A percentile compares a stretch with the other conserved stretches of the same genome.
Conservation (phyloP, 169 alveolate species). For the Plasmodium cynomolgi region DNA sequence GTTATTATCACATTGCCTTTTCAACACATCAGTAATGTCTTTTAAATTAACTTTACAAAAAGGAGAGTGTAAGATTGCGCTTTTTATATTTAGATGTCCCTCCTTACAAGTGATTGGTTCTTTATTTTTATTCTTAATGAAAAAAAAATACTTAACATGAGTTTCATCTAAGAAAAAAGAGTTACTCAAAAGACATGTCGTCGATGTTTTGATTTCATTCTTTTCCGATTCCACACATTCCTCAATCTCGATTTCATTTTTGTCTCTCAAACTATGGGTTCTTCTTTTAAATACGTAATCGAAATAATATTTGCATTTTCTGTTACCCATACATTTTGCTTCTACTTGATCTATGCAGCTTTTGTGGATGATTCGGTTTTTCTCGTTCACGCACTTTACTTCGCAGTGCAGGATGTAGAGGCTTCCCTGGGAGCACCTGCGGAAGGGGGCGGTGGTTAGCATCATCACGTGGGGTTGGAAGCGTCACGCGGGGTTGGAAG, state of each 20-base stretch:
- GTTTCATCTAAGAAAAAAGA: conserved; percentile 20
- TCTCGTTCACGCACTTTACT: conserved; percentile 13
- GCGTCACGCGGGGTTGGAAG: background rate
- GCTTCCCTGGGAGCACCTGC: conserved; percentile 25
- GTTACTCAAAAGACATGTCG: conserved; percentile 21
- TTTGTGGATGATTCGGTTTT: conserved; percentile 16
- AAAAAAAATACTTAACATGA: conserved; percentile 15
- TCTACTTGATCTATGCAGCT: conserved; percentile 26
- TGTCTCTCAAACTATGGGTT: background rate
- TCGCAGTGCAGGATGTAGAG: conserved; percentile 49
- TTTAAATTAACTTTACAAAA: conserved; percentile 12
- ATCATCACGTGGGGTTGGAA: too few relatives aligned
- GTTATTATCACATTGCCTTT: conserved; percentile 8
- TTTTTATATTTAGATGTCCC: conserved; percentile 8
- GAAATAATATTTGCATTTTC: conserved; percentile 22
- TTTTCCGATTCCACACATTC: conserved; percentile 38
- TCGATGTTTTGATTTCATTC: conserved; percentile 30
- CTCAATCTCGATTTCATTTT: conserved; percentile 15
- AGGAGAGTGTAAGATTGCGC: conserved; percentile 35
- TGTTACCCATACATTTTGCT: conserved; percentile 11
- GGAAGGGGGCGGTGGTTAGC: background rate
- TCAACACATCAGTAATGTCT: conserved; percentile 14
- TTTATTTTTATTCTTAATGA: conserved; percentile 40
- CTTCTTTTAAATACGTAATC: conserved; percentile 2
- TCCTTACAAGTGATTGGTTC: conserved; percentile 27